A percentile compares a stretch with the other conserved stretches of the same genome.
Evolutionary conservation across 2,329 filamentous ascomycete species (phyloP).

Genomic region (Xylaria sp.): DNA sequence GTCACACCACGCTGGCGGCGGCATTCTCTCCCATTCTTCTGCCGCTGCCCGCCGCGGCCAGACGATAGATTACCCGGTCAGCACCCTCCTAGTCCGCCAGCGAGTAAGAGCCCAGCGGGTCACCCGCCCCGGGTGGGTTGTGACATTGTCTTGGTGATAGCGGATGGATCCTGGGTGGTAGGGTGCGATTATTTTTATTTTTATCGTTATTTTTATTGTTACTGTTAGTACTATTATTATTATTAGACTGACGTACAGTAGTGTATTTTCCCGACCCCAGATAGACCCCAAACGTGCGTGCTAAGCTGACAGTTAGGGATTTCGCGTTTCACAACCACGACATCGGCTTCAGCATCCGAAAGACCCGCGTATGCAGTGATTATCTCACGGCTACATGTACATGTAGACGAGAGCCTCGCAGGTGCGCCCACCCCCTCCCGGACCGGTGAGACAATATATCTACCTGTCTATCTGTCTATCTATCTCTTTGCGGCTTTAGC

Average conservation of each 20-base stretch:
- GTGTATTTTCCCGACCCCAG: slow-evolving; percentile 25
- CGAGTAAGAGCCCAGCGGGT: slow-evolving; percentile 32
- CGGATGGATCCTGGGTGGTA: slow-evolving; percentile 20
- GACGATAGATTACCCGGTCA: slow-evolving; percentile 31
- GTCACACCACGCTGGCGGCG: slow-evolving; percentile 13
- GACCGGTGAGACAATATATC: slow-evolving; percentile 29
- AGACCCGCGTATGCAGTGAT: slow-evolving; percentile 36
- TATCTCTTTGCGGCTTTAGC: slow-evolving; percentile 13
- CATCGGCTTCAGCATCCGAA: slow-evolving; percentile 38
- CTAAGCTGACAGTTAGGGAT: slow-evolving; percentile 23
- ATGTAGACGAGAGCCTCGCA: slow-evolving; percentile 35
- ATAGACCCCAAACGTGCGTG: slow-evolving; percentile 26
- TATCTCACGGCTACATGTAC: slow-evolving; percentile 32
- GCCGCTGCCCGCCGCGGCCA: slow-evolving; percentile 28
- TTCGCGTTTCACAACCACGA: slow-evolving; percentile 35
- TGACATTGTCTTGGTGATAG: slow-evolving; percentile 29
- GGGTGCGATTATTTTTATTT: slow-evolving; percentile 11
- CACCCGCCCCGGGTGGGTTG: slow-evolving; percentile 30
- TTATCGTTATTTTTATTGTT: not conserved
- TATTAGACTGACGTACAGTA: slow-evolving; percentile 20
- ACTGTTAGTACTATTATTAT: slow-evolving; percentile 2
- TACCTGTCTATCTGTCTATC: slow-evolving; percentile 4
- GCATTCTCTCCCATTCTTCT: slow-evolving; percentile 11
- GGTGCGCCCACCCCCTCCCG: slow-evolving; percentile 7
- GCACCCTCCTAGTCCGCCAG: slow-evolving; percentile 26